Conservation (phyloP, 345 rosid species). For the Gynandropsis gynandra region DNA sequence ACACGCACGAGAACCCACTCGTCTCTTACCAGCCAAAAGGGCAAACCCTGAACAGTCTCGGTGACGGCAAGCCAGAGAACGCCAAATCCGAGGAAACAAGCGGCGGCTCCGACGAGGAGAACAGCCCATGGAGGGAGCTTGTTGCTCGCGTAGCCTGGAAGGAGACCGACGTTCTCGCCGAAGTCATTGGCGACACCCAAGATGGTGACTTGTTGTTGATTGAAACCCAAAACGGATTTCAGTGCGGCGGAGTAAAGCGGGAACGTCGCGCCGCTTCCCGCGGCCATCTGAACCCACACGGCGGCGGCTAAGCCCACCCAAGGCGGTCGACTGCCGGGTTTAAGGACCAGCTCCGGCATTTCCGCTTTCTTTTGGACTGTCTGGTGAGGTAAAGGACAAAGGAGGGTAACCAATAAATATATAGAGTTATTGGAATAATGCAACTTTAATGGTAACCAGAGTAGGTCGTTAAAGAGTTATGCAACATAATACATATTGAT, state of each 20-base stretch:
- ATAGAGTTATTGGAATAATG: too few relatives aligned
- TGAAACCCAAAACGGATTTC: slow-evolving; percentile 66
- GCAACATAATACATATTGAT: too few relatives aligned
- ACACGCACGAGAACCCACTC: not conserved
- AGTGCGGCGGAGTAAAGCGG: slow-evolving; percentile 62
- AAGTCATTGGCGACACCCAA: slow-evolving; percentile 85
- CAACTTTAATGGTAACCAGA: too few relatives aligned
- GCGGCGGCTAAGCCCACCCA: slow-evolving; percentile 92
- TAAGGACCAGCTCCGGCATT: slow-evolving; percentile 39
- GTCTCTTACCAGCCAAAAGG: slow-evolving; percentile 64
- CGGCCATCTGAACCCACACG: slow-evolving; percentile 60
- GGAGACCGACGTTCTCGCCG: slow-evolving; percentile 72
- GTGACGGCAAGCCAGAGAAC: slow-evolving; percentile 71
- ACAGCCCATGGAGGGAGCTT: slow-evolving; percentile 81
- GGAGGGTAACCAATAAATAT: too few relatives aligned
- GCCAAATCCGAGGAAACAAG: slow-evolving; percentile 79
- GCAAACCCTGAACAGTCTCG: slow-evolving; percentile 43
- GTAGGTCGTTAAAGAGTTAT: too few relatives aligned
- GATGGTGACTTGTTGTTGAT: slow-evolving; percentile 67
- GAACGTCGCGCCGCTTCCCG: slow-evolving; percentile 64
- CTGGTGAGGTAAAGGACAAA: too few relatives aligned
- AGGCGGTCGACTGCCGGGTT: slow-evolving; percentile 78
- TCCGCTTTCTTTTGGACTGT: not conserved
- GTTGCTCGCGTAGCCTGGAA: slow-evolving; percentile 75
- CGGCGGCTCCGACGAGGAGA: slow-evolving; percentile 47